A percentile compares a stretch with the other conserved stretches of the same genome.
Conservation (phyloP, 1,139 yeast species). For the Wickerhamiella pararugosa region DNA sequence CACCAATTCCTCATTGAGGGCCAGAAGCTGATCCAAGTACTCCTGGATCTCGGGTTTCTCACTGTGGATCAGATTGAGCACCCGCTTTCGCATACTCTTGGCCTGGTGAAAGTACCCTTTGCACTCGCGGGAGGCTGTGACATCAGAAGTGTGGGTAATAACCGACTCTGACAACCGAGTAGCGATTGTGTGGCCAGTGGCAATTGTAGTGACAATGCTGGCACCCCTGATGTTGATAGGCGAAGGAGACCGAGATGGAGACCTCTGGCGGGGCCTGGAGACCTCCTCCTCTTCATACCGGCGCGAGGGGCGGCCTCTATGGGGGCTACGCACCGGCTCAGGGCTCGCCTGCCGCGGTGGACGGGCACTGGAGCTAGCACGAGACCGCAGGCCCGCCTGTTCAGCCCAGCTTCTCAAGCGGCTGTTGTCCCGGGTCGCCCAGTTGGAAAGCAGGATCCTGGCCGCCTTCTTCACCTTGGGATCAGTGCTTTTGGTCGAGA, state of each 20-base stretch:
- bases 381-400: background rate
- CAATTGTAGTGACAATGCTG: constrained; percentile 21
- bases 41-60: constrained; percentile 58
- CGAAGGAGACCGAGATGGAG: constrained; percentile 27
- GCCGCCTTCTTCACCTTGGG: constrained; percentile 3
- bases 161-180: constrained; percentile 58
- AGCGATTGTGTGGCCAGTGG: constrained; percentile 63
- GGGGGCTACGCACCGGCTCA: background rate
- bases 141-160: constrained; percentile 35
- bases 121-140: constrained; percentile 49
- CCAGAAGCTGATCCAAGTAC: constrained; percentile 67
- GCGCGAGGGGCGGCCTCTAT: background rate
- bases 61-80: constrained; percentile 61
- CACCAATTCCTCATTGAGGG: constrained; percentile 82
- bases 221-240: constrained; percentile 31
- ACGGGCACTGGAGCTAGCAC: too few relatives aligned
- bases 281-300: background rate
- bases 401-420: constrained; percentile 2
- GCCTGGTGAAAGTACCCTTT: constrained; percentile 55
- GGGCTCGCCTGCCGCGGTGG: too few relatives aligned
- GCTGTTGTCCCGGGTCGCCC: constrained; percentile 4
- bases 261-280: constrained; percentile 3
- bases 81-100: constrained; percentile 57
- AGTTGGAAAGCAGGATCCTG: background rate
- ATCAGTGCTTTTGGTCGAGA: constrained; percentile 2